phyloP scores from a whole-genome alignment of 257 asterid genomes.

The Hygrophila difformis region DNA sequence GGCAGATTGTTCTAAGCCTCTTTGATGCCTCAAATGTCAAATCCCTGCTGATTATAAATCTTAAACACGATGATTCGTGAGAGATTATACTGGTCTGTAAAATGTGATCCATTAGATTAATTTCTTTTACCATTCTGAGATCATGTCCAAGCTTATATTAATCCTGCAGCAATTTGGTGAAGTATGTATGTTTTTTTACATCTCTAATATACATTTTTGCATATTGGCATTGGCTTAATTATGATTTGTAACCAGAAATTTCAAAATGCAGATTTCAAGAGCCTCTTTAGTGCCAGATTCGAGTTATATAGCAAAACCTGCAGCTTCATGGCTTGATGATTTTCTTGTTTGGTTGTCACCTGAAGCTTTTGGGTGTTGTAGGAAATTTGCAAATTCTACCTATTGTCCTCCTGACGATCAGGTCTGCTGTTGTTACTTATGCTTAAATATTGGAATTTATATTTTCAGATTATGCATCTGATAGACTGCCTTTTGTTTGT shows the following conservation, averaged over 20 bases:
- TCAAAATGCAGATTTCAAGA: constrained; percentile 65
- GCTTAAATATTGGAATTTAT: constrained; percentile 5
- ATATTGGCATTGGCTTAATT: neutral
- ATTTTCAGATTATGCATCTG: no score
- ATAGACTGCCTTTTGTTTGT: constrained; percentile 11
- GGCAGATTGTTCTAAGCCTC: constrained; percentile 1
- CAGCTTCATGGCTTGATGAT: constrained; percentile 99
- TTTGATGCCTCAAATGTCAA: neutral
- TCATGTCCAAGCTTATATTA: neutral
- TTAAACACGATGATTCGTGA: neutral
- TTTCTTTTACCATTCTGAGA: neutral
- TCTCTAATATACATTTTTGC: neutral
- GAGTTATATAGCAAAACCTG: constrained; percentile 96
- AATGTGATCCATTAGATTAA: neutral
- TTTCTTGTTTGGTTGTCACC: constrained; percentile 97
- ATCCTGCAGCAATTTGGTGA: no score
- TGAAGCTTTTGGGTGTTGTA: constrained; percentile 96
- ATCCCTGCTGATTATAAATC: constrained; percentile 10
- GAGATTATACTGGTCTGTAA: neutral
- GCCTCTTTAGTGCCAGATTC: constrained; percentile 84
- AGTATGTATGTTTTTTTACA: neutral
- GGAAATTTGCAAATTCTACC: constrained; percentile 81
- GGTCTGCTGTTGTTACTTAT: constrained; percentile 30
- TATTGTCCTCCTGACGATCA: constrained; percentile 96
- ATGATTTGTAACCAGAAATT: constrained; percentile 9